Percentiles rank a stretch among this genome's conserved stretches.
Evolutionary conservation across 257 asterid species (phyloP).

Genomic region (Datura wrightii): DNA sequence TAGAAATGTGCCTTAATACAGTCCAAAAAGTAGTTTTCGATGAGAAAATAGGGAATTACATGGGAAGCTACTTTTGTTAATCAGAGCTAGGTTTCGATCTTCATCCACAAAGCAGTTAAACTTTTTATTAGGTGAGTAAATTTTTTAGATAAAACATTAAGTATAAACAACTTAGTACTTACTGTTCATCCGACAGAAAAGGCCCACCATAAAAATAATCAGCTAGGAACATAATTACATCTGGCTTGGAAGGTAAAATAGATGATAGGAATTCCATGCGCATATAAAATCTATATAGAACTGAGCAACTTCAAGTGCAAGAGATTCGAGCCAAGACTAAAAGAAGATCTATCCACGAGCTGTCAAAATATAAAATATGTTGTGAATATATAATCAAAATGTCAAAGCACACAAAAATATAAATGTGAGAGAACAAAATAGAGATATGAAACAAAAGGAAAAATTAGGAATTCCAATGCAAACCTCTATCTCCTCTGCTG

Average conservation of each 20-base stretch:
- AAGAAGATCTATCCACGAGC: conserved; percentile 95
- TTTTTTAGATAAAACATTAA: not conserved
- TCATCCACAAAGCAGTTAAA: not conserved
- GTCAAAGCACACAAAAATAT: not conserved
- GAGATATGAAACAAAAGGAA: too few relatives aligned
- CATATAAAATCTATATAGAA: conserved; percentile 93
- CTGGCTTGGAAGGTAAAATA: conserved; percentile 81
- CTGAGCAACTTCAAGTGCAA: conserved; percentile 76
- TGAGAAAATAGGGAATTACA: not conserved
- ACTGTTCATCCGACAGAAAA: conserved; percentile 79
- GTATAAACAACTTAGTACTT: conserved; percentile 41
- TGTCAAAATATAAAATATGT: conserved; percentile 44
- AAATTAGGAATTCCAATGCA: too few relatives aligned
- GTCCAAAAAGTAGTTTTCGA: not conserved
- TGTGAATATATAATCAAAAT: conserved; percentile 29
- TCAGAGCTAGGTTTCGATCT: not conserved
- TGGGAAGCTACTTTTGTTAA: not conserved
- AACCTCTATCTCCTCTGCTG: too few relatives aligned
- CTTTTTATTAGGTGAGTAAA: not conserved
- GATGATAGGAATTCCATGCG: conserved; percentile 89
- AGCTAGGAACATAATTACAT: conserved; percentile 81
- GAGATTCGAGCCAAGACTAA: conserved; percentile 74
- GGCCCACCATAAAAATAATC: conserved; percentile 92
- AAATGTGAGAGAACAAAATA: too few relatives aligned
- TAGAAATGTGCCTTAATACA: not conserved